Conservation (phyloP, 306 rosid genomes). For the Abrus precatorius region DNA sequence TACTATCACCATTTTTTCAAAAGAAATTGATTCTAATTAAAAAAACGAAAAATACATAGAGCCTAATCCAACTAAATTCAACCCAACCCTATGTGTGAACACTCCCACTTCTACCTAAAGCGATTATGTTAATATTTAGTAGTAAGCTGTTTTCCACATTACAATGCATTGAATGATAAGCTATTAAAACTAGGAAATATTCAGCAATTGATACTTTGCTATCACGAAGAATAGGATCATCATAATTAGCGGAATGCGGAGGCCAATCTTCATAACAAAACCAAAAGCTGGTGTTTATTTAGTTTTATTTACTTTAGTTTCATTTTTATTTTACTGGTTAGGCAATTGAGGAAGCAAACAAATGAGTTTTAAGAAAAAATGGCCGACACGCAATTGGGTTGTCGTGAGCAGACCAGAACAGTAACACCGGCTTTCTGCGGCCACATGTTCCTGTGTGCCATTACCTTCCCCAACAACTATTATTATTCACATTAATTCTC, state of each 20-base stretch:
- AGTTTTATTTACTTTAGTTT: neutral
- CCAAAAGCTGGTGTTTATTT: neutral
- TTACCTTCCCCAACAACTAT: slow-evolving; percentile 56
- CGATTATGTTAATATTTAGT: neutral
- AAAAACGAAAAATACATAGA: no score
- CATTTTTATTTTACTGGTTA: neutral
- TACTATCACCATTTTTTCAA: no score
- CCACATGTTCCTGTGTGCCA: slow-evolving; percentile 55
- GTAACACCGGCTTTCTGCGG: slow-evolving; percentile 56
- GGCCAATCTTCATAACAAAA: neutral
- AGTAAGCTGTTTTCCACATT: neutral
- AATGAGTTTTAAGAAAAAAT: slow-evolving; percentile 29
- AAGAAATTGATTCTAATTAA: neutral
- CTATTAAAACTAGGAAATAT: neutral
- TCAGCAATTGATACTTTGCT: neutral
- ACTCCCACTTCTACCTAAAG: neutral
- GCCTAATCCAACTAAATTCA: no score
- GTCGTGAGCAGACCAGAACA: slow-evolving; percentile 53
- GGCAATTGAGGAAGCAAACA: slow-evolving; percentile 9
- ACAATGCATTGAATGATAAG: neutral
- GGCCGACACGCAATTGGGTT: slow-evolving; percentile 60
- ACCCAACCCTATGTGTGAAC: no score
- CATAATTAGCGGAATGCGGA: neutral
- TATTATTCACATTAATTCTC: slow-evolving; percentile 37
- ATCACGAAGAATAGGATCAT: slow-evolving; percentile 8